Evolutionary conservation across 78 protist species (phyloP), one percentile per base, ranked within the genome.

Genomic region (Dictyostelium purpureum): DNA sequence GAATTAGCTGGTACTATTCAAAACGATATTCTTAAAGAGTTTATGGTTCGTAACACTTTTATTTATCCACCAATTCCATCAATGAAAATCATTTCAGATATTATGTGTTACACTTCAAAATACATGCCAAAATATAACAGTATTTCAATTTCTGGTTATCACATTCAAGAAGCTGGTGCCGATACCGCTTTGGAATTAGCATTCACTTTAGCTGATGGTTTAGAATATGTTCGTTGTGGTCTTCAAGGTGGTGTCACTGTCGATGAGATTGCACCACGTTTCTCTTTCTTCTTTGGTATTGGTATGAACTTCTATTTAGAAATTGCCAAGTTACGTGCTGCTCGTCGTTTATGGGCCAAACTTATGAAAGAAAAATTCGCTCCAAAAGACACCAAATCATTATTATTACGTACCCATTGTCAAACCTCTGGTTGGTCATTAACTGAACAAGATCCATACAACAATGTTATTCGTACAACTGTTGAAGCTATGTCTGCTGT

Each of bases 91-190:
- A 95, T 98, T 38, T 42, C 97, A 26, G 99, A 99, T 78, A 97
- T 99, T 69, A 97, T 99, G 96, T 97, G 88, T 0, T 97, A 96
- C 96, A 93, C 98, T 12, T 40, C 97, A 11, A 81, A 88, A 77
- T 5, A 98, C 85, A 97, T 97, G 99, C 99, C 99, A 45, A 94
- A 90, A 77, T 99, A 96, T 96, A 99, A 99, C 93, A 94, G 98
- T 42, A 99, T 99, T 77, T 97, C 98, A 63, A 98, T 99, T 81
- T 89, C 97, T 33, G 99, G 99, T 12, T 99, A 98, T 90, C 99
- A 98, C 96, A 94, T 98, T 97, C 98, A 97, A 79, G 99, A 98
- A 69, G 99, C 99, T 18, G 99, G 99, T 37, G 99, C 99, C 19
- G 95, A 97, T 43, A 79, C 97, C 5, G 96, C 74, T 6, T 88